Conservation (phyloP, 768 basidiomycete species). For the Termitomyces titanicus region DNA sequence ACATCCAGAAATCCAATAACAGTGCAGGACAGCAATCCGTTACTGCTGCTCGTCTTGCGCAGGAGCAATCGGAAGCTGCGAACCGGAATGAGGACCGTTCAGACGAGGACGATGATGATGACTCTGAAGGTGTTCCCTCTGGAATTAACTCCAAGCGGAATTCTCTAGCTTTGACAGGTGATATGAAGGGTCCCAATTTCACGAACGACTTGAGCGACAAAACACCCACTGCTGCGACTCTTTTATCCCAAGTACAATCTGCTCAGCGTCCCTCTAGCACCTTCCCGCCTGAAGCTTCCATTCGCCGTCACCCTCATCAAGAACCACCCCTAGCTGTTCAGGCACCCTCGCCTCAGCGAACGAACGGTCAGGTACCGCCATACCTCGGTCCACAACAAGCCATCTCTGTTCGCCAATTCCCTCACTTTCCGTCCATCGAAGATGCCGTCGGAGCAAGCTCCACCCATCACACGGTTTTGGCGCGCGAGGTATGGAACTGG, state of each 20-base stretch:
- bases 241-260: constrained; percentile 76
- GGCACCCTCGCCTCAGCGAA: constrained; percentile 50
- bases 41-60: constrained; percentile 69
- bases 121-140: constrained; percentile 70
- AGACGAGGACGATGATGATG: constrained; percentile 85
- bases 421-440: constrained; percentile 82
- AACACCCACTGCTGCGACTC: constrained; percentile 77
- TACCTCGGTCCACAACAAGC: constrained; percentile 50
- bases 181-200: constrained; percentile 56
- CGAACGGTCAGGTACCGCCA: constrained; percentile 36
- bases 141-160: constrained; percentile 67
- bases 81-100: constrained; percentile 67
- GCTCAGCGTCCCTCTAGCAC: constrained; percentile 55
- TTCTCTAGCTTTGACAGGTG: constrained; percentile 63
- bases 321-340: constrained; percentile 53
- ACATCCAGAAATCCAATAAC: constrained; percentile 89
- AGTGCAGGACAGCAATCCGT: constrained; percentile 72
- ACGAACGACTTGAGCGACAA: constrained; percentile 74
- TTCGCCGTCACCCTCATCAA: constrained; percentile 67
- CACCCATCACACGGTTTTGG: constrained; percentile 75
- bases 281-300: constrained; percentile 70
- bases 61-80: constrained; percentile 61
- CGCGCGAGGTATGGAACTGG: constrained; percentile 87
- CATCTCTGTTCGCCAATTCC: constrained; percentile 69
- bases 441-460: constrained; percentile 77